phyloP scores from a whole-genome alignment of 495 filamentous ascomycete species.

The Amniculicola lignicola region DNA sequence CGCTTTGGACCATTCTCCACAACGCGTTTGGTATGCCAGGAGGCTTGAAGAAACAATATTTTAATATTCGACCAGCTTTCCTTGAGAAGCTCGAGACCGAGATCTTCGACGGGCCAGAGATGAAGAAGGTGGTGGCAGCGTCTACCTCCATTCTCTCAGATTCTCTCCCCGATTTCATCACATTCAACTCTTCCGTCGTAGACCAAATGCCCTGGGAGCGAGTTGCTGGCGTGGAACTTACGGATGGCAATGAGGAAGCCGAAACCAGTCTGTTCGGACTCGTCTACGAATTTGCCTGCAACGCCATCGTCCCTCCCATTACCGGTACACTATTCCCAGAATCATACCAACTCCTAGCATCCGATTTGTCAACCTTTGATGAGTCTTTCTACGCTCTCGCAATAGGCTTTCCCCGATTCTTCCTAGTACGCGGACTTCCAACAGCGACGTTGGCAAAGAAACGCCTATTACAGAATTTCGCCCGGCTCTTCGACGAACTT shows the following conservation, averaged over 20 bases:
- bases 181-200: conserved; percentile 56
- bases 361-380: conserved; percentile 57
- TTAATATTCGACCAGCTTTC: conserved; percentile 40
- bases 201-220: conserved; percentile 64
- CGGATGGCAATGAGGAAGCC: conserved; percentile 31
- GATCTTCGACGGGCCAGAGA: conserved; percentile 47
- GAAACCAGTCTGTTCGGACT: conserved; percentile 41
- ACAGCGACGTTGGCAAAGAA: conserved; percentile 53
- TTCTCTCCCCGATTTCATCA: conserved; percentile 53
- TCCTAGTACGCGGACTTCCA: conserved; percentile 51
- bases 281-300: conserved; percentile 54
- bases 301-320: conserved; percentile 50
- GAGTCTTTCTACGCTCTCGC: conserved; percentile 52
- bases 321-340: conserved; percentile 56
- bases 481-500: conserved; percentile 47
- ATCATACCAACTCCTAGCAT: conserved; percentile 51
- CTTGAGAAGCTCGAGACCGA: conserved; percentile 39
- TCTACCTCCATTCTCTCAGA: conserved; percentile 44
- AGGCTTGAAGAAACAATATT: conserved; percentile 38
- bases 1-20: conserved; percentile 45
- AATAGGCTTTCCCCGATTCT: conserved; percentile 52
- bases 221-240: conserved; percentile 39
- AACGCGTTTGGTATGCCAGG: conserved; percentile 52
- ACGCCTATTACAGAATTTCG: conserved; percentile 49
- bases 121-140: conserved; percentile 42